Conservation (phyloP, 176 grass and related monocot species). For the Raddia guianensis region DNA sequence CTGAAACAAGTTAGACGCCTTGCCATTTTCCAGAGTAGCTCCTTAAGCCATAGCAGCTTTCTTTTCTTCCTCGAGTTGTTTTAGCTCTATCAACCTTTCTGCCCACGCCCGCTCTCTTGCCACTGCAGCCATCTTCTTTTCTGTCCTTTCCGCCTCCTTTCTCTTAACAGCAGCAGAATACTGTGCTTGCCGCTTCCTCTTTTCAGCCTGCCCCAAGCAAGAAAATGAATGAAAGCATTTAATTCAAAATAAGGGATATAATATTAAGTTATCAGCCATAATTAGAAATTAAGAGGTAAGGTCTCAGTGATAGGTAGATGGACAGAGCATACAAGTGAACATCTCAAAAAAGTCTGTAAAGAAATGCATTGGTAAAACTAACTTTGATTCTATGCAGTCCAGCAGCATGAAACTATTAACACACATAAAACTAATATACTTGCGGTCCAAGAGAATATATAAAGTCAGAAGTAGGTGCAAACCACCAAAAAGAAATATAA, state of each 20-base stretch:
- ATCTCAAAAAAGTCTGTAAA: not conserved
- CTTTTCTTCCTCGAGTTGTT: constrained; percentile 70
- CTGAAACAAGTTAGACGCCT: constrained; percentile 47
- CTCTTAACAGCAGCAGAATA: constrained; percentile 76
- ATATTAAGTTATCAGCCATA: not conserved
- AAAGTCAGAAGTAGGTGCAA: not conserved
- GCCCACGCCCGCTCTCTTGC: constrained; percentile 87
- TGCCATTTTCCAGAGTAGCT: constrained; percentile 44
- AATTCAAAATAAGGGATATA: not conserved
- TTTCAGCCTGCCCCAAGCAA: constrained; percentile 69
- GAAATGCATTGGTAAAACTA: constrained; percentile 10
- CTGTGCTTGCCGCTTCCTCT: constrained; percentile 85
- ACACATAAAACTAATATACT: not conserved
- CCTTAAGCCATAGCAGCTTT: constrained; percentile 56
- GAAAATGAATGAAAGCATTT: constrained; percentile 36
- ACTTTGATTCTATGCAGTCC: not conserved
- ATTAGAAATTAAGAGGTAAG: not conserved
- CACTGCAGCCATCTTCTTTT: constrained; percentile 95
- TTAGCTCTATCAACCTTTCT: constrained; percentile 75
- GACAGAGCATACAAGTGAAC: constrained; percentile 4
- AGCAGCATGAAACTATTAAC: not conserved
- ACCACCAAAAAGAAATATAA: not conserved
- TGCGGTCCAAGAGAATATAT: not conserved
- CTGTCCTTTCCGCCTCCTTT: constrained; percentile 74
- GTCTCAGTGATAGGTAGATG: not conserved